Base-by-base conservation (phyloP, 352 stramenopile species). In the Phytophthora palmivora region DNA sequence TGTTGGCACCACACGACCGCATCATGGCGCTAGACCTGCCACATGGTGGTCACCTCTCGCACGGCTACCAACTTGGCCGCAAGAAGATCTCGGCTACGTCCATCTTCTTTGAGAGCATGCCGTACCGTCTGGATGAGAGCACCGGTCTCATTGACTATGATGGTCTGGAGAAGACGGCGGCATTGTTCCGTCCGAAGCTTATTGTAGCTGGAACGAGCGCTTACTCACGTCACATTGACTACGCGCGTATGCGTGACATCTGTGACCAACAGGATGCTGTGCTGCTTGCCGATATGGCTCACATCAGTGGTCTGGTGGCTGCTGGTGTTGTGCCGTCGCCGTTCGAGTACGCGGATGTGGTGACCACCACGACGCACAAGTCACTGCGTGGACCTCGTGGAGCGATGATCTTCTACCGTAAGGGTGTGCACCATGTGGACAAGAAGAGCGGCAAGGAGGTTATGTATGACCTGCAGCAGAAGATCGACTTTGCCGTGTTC, bases 401-500 rank as follows among this genome's bases (percentile, higher is more conserved):
- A 41, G 98, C 97, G 41, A 99, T 99, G 97, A 99, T 99, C 79
- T 99, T 99, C 74, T 99, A 98, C 83, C 87, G 97, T 54, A 99
- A 99, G 80, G 97, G 89, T 8, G 72, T 97, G 37, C 83, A 94
- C 49, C 90, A 84, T 52, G 84, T 92, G 0, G 97, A 98, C 63
- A 99, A 99, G 80, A 99, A 99, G 81, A 73, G 63, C 18, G 97
- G 96, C 50, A 91, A 98, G 18, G 79, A 88, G 48, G 74, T 82
- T 6, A 55, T 76, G 44, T 99, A 99, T 74, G 96, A 99, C 79
- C 70, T 99, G 22, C 96, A 99, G 77, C 86, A 98, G 53, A 98
- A 98, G 74, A 99, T 99, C 72, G 98, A 99, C 76, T 99, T 99
- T 76, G 82, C 97, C 15, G 98, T 99, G 30, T 99, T 99, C 82